Conservation (phyloP, 495 filamentous ascomycete species). For the Neurospora africana region DNA sequence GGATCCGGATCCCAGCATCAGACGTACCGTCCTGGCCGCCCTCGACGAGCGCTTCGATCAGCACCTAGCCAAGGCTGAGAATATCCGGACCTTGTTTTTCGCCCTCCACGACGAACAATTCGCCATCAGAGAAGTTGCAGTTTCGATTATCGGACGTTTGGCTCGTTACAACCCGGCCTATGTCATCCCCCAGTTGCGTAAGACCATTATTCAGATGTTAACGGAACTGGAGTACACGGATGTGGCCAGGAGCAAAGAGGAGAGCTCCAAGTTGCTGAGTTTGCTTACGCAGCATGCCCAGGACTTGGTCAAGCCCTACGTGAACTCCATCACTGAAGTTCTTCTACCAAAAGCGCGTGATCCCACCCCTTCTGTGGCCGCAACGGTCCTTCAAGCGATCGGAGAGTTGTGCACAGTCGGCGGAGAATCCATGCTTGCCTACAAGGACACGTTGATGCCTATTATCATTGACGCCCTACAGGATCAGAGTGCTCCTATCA, state of each 20-base stretch:
- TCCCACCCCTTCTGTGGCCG: constrained; percentile 71
- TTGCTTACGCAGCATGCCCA: constrained; percentile 85
- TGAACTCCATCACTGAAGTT: constrained; percentile 85
- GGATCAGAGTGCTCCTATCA: constrained; percentile 77
- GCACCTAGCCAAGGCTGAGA: constrained; percentile 88
- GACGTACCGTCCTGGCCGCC: constrained; percentile 74
- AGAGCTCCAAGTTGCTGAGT: constrained; percentile 86
- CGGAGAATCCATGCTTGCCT: constrained; percentile 77
- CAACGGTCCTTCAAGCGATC: constrained; percentile 84
- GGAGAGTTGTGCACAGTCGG: constrained; percentile 90
- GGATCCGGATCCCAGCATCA: constrained; percentile 80
- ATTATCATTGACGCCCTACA: constrained; percentile 88
- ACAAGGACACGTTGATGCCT: constrained; percentile 83
- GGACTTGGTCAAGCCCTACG: constrained; percentile 84
- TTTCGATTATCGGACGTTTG: constrained; percentile 89
- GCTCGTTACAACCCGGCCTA: constrained; percentile 90
- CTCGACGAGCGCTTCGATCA: constrained; percentile 90
- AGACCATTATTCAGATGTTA: constrained; percentile 88
- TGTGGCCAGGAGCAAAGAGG: constrained; percentile 84
- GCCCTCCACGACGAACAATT: constrained; percentile 95
- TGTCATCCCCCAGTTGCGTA: constrained; percentile 87
- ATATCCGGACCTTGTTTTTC: constrained; percentile 88
- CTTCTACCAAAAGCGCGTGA: constrained; percentile 83
- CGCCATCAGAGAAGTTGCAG: constrained; percentile 82
- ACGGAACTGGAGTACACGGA: constrained; percentile 96